Conservation (phyloP, 2,329 filamentous ascomycete species). For the Elsinoe australis region DNA sequence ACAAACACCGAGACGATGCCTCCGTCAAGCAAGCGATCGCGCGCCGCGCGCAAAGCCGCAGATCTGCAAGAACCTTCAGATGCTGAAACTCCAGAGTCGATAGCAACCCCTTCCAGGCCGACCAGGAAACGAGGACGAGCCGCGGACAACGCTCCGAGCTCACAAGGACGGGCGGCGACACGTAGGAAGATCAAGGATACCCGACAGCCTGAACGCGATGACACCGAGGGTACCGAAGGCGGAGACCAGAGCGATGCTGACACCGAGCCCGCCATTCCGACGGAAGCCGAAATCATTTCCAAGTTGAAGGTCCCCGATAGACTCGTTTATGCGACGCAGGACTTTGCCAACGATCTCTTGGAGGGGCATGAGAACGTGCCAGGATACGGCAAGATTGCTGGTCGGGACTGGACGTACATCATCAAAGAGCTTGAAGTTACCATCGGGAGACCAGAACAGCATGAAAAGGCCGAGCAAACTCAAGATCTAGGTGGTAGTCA, state of each 20-base stretch:
- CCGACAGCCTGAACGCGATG: constrained; percentile 27
- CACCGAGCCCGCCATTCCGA: constrained; percentile 31
- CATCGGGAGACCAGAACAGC: constrained; percentile 57
- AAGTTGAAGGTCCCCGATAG: constrained; percentile 39
- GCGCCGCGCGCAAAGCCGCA: constrained; percentile 19
- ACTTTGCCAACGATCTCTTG: constrained; percentile 48
- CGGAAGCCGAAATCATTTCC: constrained; percentile 39
- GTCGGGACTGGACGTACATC: constrained; percentile 77
- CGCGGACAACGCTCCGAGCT: constrained; percentile 22
- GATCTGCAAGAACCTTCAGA: constrained; percentile 31
- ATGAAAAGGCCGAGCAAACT: constrained; percentile 25
- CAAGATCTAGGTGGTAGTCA: constrained; percentile 22
- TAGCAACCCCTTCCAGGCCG: constrained; percentile 42
- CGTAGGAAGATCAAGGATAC: constrained; percentile 31
- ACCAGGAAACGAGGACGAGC: constrained; percentile 39
- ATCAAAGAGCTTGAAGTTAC: constrained; percentile 67
- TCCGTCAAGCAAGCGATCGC: constrained; percentile 19
- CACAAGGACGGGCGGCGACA: constrained; percentile 22
- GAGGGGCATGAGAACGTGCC: constrained; percentile 40
- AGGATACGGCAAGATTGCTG: constrained; percentile 76
- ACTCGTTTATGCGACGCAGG: constrained; percentile 49
- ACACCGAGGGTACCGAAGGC: constrained; percentile 34
- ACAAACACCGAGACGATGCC: constrained; percentile 18
- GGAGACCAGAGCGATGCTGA: constrained; percentile 34
- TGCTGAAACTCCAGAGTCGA: constrained; percentile 39